These are phyloP conservation scores for Ascocoryne sarcoides DNA, from an alignment of 2,329 filamentous ascomycete genomes.

Conservation along the genomic window DNA sequence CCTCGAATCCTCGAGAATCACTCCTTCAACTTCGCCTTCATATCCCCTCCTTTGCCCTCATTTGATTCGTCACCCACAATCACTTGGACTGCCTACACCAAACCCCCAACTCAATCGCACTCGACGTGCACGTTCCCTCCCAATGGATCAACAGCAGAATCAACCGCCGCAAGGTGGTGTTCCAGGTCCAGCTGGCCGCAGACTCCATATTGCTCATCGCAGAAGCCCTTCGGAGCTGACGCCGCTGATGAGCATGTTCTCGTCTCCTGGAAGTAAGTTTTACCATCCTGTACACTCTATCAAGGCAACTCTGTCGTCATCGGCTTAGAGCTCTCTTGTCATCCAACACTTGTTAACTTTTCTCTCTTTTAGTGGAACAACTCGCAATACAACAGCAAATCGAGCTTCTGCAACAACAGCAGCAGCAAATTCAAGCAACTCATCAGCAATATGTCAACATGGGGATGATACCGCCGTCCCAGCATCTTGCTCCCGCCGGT, in stretches of 20 bases:
- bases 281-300: constrained; percentile 6
- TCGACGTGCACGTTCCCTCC: constrained; percentile 38
- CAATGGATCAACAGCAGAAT: constrained; percentile 44
- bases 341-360: constrained; percentile 9
- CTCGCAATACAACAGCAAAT: constrained; percentile 97
- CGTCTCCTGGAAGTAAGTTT: constrained; percentile 49
- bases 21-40: constrained; percentile 24
- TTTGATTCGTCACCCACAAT: constrained; percentile 19
- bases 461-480: constrained; percentile 84
- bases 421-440: constrained; percentile 92
- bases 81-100: constrained; percentile 23
- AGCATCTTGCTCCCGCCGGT: constrained; percentile 63
- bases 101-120: constrained; percentile 31
- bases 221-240: constrained; percentile 96
- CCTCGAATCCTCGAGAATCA: constrained; percentile 30
- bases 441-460: constrained; percentile 98
- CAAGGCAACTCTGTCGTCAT: constrained; percentile 21
- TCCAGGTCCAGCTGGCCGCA: constrained; percentile 71
- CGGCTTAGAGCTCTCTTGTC: background rate
- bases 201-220: constrained; percentile 94
- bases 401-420: constrained; percentile 92
- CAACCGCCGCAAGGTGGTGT: constrained; percentile 47
- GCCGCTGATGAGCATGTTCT: constrained; percentile 89
- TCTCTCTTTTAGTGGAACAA: constrained; percentile 68
- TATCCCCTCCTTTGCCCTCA: constrained; percentile 26